Conservation (phyloP, 345 rosid species). For the Lagerstroemia speciosa region DNA sequence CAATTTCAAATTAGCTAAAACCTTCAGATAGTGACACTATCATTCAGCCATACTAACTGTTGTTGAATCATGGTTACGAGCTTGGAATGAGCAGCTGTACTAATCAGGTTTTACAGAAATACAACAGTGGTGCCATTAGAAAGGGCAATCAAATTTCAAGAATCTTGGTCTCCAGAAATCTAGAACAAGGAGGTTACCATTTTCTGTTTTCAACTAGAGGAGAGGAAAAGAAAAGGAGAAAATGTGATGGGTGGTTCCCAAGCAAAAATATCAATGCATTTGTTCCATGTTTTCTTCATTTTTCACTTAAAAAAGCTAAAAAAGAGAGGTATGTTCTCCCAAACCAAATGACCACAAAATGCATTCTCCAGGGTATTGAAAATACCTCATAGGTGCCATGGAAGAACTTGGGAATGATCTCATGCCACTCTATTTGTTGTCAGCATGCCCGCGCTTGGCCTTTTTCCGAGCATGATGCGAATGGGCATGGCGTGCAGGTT, state of each 20-base stretch:
- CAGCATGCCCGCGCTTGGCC: slow-evolving; percentile 60
- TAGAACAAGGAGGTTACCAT: not conserved
- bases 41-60: not conserved
- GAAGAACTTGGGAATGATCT: not conserved
- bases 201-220: not conserved
- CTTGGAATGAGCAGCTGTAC: not conserved
- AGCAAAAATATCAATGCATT: not conserved
- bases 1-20: not conserved
- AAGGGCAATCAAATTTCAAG: not conserved
- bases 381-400: slow-evolving; percentile 1
- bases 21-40: not conserved
- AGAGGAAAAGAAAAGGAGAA: not conserved
- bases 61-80: not conserved
- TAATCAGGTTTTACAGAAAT: not conserved
- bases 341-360: not conserved
- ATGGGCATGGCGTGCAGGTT: slow-evolving; percentile 31
- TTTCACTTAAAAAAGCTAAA: not conserved
- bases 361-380: not conserved
- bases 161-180: not conserved
- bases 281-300: not conserved
- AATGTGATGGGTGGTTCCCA: not conserved
- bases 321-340: not conserved
- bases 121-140: not conserved
- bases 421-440: slow-evolving; percentile 25
- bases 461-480: slow-evolving; percentile 51